Conservation (phyloP, 352 stramenopile species). For the Pythium chondricola region DNA sequence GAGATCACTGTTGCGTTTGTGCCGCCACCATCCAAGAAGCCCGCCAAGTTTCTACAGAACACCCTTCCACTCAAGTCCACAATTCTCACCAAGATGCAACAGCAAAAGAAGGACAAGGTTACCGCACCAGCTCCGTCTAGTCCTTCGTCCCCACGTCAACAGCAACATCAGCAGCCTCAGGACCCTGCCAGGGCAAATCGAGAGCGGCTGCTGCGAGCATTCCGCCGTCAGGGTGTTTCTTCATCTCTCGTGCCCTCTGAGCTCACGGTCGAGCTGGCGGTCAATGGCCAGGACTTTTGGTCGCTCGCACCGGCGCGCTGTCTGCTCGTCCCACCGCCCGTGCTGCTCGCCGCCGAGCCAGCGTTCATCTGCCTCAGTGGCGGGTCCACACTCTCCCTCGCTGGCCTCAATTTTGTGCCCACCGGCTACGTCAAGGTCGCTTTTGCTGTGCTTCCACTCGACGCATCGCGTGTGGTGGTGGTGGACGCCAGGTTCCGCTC, state of each 20-base stretch:
- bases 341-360: slow-evolving; percentile 15
- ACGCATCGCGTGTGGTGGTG: slow-evolving; percentile 14
- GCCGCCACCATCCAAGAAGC: slow-evolving; percentile 13
- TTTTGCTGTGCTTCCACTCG: slow-evolving; percentile 15
- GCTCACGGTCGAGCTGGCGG: slow-evolving; percentile 25
- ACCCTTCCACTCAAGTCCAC: slow-evolving; percentile 35
- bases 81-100: slow-evolving; percentile 46
- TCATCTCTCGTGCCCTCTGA: slow-evolving; percentile 26
- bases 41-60: slow-evolving; percentile 9
- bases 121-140: too few relatives aligned
- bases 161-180: neutral
- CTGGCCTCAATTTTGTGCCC: slow-evolving; percentile 30
- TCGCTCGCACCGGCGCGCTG: slow-evolving; percentile 22
- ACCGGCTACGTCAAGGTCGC: slow-evolving; percentile 24
- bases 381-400: slow-evolving; percentile 24
- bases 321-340: slow-evolving; percentile 13
- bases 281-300: slow-evolving; percentile 38
- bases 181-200: slow-evolving; percentile 9
- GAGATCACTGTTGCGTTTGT: slow-evolving; percentile 47
- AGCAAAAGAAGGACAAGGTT: slow-evolving; percentile 26
- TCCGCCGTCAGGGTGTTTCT: slow-evolving; percentile 10
- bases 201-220: slow-evolving; percentile 35
- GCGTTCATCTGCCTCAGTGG: slow-evolving; percentile 21
- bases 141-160: neutral
- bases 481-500: slow-evolving; percentile 28